Evolutionary conservation across 176 grass and related monocot species (phyloP), one percentile per base, ranked within the genome.

Genomic region (Juncus inflexus): DNA sequence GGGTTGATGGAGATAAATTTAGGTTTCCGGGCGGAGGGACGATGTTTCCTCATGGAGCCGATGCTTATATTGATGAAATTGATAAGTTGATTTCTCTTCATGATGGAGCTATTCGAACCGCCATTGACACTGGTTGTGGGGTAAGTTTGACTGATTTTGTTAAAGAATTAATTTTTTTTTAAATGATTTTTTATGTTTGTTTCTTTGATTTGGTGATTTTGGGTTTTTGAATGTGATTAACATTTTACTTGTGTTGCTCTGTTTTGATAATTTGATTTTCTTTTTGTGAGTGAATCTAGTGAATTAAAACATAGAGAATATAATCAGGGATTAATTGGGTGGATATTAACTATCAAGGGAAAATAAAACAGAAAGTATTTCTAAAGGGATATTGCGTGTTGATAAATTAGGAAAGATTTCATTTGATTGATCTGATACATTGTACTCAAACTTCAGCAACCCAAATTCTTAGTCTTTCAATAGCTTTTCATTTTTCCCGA

Each of bases 101-200:
- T 35, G 85, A 99, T 37, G 95, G 95, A 55, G 83, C 88, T 28
- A 86, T 99, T 66, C 85, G 95, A 15, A 99, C 95, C 51, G 89
- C 89, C 13, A 40, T 99, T 28, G 95, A 99, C 76, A 94, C 95
- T 40, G 95, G 95, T 47, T 99, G 95, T 59, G 95, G 94, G 72
- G 95, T 99, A 66, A 79, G 64, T 10, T 62, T 66, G n/a, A n/a
- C 42, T 13, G 6, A 47, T 47, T 47, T 9, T 47, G 4, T 47
- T 47, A 47, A 0, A 5, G 4, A 6, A 5, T 47, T 47, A 6
- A 47, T 6, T 47, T 2, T 47, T 6, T 47, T 2, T 47, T 47
- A 47, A 47, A 47, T 47, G 11, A 15, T 19, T 14, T 70, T 61
- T 35, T 47, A 63, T 79, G 69, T 12, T 35, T 69, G 67, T 74